A percentile compares a stretch with the other conserved stretches of the same genome.
phyloP scores from a whole-genome alignment of 306 rosid genomes.

The Castanospermum australe region DNA sequence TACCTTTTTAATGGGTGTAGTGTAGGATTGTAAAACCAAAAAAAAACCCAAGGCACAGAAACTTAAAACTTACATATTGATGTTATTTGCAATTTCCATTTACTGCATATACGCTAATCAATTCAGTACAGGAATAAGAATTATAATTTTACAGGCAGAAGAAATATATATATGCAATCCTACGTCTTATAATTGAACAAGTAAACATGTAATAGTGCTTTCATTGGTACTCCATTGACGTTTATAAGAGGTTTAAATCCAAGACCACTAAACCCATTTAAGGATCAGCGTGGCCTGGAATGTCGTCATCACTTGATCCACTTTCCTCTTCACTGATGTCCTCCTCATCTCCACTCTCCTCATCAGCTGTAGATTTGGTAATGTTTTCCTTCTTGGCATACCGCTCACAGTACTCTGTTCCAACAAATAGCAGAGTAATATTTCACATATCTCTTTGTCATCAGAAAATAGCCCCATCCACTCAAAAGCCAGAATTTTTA shows the following conservation, averaged over 20 bases:
- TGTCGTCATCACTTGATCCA: conserved; percentile 79
- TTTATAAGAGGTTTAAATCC: conserved; percentile 16
- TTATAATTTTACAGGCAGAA: conserved; percentile 42
- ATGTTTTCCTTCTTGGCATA: conserved; percentile 85
- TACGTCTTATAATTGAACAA: conserved; percentile 40
- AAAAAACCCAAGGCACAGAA: background rate
- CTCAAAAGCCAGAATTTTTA: background rate
- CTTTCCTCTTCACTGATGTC: conserved; percentile 75
- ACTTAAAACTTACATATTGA: conserved; percentile 2
- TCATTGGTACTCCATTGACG: conserved; percentile 43
- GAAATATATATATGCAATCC: conserved; percentile 31
- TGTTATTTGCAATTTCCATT: conserved; percentile 17
- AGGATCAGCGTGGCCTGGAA: conserved; percentile 92
- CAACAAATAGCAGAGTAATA: conserved; percentile 30
- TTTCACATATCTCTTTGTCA: conserved; percentile 7
- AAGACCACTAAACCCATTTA: conserved; percentile 22
- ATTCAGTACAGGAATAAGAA: conserved; percentile 31
- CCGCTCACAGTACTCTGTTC: conserved; percentile 87
- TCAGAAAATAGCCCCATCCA: conserved; percentile 21
- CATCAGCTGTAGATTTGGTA: conserved; percentile 59
- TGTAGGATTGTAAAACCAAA: background rate
- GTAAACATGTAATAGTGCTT: conserved; percentile 32
- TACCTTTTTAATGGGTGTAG: background rate
- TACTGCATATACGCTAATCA: conserved; percentile 19
- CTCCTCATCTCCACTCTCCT: conserved; percentile 72